Conservation (phyloP, 2,329 filamentous ascomycete genomes). For the Pyricularia grisea region DNA sequence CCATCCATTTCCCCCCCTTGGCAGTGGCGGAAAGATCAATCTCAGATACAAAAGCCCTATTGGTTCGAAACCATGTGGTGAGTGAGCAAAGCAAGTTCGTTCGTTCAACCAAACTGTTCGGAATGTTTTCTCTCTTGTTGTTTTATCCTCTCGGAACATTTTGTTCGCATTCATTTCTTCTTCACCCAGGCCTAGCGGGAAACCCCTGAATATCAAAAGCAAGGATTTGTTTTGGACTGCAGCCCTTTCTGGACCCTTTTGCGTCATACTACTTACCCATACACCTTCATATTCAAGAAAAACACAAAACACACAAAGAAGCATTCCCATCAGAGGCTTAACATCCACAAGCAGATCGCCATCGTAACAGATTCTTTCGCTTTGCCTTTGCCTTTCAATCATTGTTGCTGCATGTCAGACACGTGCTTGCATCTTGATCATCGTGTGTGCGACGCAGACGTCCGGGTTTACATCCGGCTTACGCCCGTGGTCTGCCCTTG, state of each 20-base stretch:
- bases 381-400: neutral
- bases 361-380: neutral
- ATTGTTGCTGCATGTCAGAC: neutral
- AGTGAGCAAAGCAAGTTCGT: neutral
- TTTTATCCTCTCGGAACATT: neutral
- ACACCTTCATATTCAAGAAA: too few relatives aligned
- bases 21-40: neutral
- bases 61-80: neutral
- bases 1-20: neutral
- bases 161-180: neutral
- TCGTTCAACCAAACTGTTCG: neutral
- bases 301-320: neutral
- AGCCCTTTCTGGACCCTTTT: neutral
- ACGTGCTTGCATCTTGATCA: neutral
- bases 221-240: neutral
- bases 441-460: neutral
- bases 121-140: neutral
- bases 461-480: neutral
- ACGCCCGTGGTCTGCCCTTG: neutral
- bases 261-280: neutral
- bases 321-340: neutral
- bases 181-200: neutral
- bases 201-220: neutral
- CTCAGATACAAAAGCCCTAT: neutral
- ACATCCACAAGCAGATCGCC: neutral